These are phyloP conservation scores for Trichosporon ovoides DNA, from an alignment of 1,284 basidiomycete genomes.

Conservation along the genomic window DNA sequence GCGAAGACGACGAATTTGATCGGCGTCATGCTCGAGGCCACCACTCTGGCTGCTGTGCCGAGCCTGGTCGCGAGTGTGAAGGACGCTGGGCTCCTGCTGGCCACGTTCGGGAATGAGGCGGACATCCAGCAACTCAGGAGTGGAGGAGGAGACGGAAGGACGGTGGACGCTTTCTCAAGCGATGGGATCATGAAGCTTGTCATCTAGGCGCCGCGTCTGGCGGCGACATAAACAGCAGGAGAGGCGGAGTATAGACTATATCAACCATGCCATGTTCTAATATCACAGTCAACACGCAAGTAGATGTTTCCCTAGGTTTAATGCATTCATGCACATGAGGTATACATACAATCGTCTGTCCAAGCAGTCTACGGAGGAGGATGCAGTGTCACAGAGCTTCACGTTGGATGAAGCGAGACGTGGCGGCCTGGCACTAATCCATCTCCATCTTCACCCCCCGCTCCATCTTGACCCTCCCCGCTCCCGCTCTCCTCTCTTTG, in stretches of 20 bases:
- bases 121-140: conserved; percentile 45
- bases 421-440: no score
- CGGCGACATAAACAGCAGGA: no score
- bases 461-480: conserved; percentile 47
- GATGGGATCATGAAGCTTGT: conserved; percentile 33
- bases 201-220: conserved; percentile 20
- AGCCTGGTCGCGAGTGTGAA: conserved; percentile 78
- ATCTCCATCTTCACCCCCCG: conserved; percentile 59
- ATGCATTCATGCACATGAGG: background rate
- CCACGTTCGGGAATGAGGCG: conserved; percentile 63
- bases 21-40: conserved; percentile 83
- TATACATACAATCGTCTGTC: background rate
- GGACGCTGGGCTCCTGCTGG: conserved; percentile 77
- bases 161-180: conserved; percentile 46
- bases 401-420: no score
- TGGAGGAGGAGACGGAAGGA: conserved; percentile 39
- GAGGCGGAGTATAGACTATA: no score
- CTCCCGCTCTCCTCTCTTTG: conserved; percentile 41
- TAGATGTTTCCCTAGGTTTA: no score
- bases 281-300: no score
- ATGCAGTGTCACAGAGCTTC: no score
- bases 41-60: conserved; percentile 70
- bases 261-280: no score
- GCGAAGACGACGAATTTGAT: conserved; percentile 89
- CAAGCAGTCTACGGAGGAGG: no score